These are phyloP conservation scores for Aspergillus thermomutatus DNA, from an alignment of 2,329 filamentous ascomycete species.

Conservation along the genomic window DNA sequence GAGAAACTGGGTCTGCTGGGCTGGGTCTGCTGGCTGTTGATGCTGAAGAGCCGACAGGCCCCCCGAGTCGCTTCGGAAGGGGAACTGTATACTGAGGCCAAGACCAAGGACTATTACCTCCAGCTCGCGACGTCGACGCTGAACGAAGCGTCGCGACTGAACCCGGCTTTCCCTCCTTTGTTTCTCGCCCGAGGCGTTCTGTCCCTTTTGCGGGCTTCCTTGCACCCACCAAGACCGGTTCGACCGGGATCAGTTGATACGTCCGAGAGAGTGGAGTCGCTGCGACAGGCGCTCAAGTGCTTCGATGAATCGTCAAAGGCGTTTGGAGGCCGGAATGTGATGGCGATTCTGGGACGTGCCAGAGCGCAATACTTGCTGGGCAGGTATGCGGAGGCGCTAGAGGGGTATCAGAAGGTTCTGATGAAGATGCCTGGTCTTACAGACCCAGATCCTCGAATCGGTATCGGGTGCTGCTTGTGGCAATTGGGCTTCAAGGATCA, in stretches of 20 bases:
- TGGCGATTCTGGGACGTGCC: conserved; percentile 87
- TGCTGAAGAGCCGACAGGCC: conserved; percentile 84
- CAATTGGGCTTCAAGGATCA: conserved; percentile 92
- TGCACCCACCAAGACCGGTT: conserved; percentile 69
- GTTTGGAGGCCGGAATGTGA: conserved; percentile 82
- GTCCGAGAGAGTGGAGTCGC: conserved; percentile 69
- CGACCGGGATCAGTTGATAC: conserved; percentile 62
- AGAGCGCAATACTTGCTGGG: conserved; percentile 82
- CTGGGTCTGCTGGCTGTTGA: conserved; percentile 85
- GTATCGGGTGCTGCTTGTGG: conserved; percentile 97
- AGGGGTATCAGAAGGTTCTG: conserved; percentile 82
- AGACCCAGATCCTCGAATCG: conserved; percentile 92
- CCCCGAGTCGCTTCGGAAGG: conserved; percentile 65
- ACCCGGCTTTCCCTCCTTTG: conserved; percentile 85
- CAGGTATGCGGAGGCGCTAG: conserved; percentile 78
- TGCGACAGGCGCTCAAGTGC: conserved; percentile 82
- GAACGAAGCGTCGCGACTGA: conserved; percentile 93
- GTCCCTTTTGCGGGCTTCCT: conserved; percentile 79
- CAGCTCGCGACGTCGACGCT: conserved; percentile 85
- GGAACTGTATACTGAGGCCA: conserved; percentile 64
- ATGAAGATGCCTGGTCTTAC: conserved; percentile 80
- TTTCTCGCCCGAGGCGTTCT: conserved; percentile 89
- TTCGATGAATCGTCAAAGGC: conserved; percentile 91
- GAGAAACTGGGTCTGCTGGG: conserved; percentile 83
- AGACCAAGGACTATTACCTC: conserved; percentile 91